Percentiles rank a stretch among this genome's conserved stretches.
These are phyloP conservation scores for Neoarthrinium moseri DNA, from an alignment of 2,329 filamentous ascomycete species.

Conservation along the genomic window DNA sequence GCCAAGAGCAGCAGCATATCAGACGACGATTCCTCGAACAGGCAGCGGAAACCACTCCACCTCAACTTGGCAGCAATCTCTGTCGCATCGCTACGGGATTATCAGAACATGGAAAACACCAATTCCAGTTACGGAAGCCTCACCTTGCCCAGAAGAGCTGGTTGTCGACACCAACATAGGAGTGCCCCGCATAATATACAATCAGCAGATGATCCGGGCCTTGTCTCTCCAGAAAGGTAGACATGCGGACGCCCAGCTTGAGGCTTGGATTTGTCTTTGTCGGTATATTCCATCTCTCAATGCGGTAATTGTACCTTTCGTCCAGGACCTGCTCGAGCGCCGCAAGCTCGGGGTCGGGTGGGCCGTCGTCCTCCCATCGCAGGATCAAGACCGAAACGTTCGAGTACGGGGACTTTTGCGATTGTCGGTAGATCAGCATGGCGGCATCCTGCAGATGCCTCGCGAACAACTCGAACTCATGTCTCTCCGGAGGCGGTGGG, in stretches of 20 bases:
- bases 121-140: constrained; percentile 26
- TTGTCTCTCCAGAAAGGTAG: constrained; percentile 58
- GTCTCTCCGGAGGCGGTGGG: constrained; percentile 41
- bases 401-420: constrained; percentile 55
- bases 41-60: constrained; percentile 61
- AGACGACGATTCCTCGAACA: constrained; percentile 62
- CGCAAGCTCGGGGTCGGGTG: constrained; percentile 51
- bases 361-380: constrained; percentile 61
- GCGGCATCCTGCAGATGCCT: constrained; percentile 67
- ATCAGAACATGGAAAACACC: constrained; percentile 32
- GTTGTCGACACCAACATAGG: constrained; percentile 56
- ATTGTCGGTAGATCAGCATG: constrained; percentile 65
- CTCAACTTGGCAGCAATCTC: constrained; percentile 61
- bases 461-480: constrained; percentile 67
- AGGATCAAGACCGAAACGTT: constrained; percentile 60
- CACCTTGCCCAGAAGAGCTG: constrained; percentile 68
- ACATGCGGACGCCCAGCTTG: constrained; percentile 61
- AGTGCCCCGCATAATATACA: constrained; percentile 63
- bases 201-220: constrained; percentile 60
- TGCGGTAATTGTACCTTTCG: constrained; percentile 60
- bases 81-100: constrained; percentile 47
- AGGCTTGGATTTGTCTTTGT: constrained; percentile 57
- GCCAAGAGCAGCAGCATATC: constrained; percentile 64
- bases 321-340: constrained; percentile 57
- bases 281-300: constrained; percentile 61